These are phyloP conservation scores for Colletotrichum brevisporum DNA, from an alignment of 2,329 filamentous ascomycete genomes.

Conservation along the genomic window DNA sequence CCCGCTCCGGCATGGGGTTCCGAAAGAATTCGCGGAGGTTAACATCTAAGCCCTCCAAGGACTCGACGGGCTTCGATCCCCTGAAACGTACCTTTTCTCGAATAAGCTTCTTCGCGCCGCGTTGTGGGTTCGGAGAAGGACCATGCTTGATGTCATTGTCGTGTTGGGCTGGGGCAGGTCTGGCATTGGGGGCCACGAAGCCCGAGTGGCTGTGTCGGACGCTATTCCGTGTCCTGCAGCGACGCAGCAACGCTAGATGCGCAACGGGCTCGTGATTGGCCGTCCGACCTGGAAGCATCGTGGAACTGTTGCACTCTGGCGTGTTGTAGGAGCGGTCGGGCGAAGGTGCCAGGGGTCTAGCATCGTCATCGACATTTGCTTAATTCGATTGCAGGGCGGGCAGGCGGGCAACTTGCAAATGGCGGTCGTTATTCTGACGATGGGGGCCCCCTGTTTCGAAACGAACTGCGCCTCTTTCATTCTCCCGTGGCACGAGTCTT, in stretches of 20 bases:
- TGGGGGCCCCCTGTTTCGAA: conserved; percentile 24
- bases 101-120: conserved; percentile 42
- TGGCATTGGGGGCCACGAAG: conserved; percentile 32
- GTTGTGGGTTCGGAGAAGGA: conserved; percentile 24
- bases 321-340: neutral
- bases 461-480: conserved; percentile 16
- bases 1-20: conserved; percentile 27
- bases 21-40: conserved; percentile 3
- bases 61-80: conserved; percentile 16
- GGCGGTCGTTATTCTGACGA: conserved; percentile 17
- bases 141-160: conserved; percentile 32
- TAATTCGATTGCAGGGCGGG: conserved; percentile 3
- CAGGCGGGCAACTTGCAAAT: neutral
- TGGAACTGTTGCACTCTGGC: conserved; percentile 12
- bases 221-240: conserved; percentile 27
- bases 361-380: neutral
- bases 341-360: conserved; percentile 1
- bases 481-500: neutral
- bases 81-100: conserved; percentile 29
- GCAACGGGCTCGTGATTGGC: conserved; percentile 23
- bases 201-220: conserved; percentile 37
- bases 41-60: neutral
- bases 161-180: conserved; percentile 4
- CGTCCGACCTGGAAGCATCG: neutral
- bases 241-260: conserved; percentile 11